Base-by-base conservation (phyloP, 129 eudicot species). In the Flaveria bidentis region DNA sequence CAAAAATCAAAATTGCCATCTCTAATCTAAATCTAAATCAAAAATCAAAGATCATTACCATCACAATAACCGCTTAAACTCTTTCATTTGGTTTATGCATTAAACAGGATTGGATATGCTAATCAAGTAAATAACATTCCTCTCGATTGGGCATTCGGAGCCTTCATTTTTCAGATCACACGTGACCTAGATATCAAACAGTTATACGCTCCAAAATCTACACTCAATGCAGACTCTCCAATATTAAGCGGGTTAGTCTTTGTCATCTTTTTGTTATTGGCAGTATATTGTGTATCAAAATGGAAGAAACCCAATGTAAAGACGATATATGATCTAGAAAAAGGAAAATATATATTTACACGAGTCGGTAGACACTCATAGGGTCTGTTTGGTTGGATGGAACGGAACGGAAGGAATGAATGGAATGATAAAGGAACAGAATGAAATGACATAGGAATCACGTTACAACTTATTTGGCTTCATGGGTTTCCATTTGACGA, bases 71-170 rank as follows among this genome's bases (percentile, higher is more conserved):
- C 25, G 0, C 20, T 45, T 69, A 68, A 75, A 49, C 60, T 13
- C n/a, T 9, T 30, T n/a, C 58, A 20, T 49, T 28, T 67, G 66
- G 69, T 46, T 65, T 62, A 13, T 30, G 69, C 49, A 23, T 69
- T 72, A 64, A 66, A 70, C 98, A 93, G 98, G 88, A 78, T 93
- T 79, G 78, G 86, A 76, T 93, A 75, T 66, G 90, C 93, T 28
- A 93, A 83, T 84, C 87, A 91, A 57, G 96, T 93, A 73, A 75
- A 86, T 60, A 67, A 83, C 20, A 86, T 88, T 76, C 98, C 98
- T 17, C 96, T 93, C 41, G 98, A 91, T 85, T 91, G 97, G 98
- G 97, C 97, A 46, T 79, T 91, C 58, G 98, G 98, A 72, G 97
- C 96, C 72, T 88, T 91, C 85, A 91, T 93, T 80, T 82, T 85